These are phyloP conservation scores for Pseudocercospora musae DNA, from an alignment of 2,329 filamentous ascomycete genomes.

Conservation along the genomic window DNA sequence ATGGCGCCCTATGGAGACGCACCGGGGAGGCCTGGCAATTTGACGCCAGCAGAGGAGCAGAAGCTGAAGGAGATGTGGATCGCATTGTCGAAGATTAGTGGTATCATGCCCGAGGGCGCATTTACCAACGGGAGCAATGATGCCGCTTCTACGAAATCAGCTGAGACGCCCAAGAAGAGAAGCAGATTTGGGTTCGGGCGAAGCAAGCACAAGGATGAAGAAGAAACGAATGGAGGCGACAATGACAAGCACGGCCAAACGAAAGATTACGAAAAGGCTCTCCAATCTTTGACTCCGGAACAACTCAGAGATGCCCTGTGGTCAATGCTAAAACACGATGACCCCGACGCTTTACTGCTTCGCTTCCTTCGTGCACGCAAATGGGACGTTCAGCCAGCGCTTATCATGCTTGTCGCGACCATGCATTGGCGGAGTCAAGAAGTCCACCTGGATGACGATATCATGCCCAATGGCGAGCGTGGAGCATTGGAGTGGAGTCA, in stretches of 20 bases:
- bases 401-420: conserved; percentile 91
- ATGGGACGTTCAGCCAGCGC: conserved; percentile 90
- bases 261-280: conserved; percentile 78
- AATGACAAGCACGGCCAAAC: conserved; percentile 91
- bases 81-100: conserved; percentile 71
- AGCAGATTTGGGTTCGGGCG: conserved; percentile 69
- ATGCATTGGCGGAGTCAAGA: conserved; percentile 86
- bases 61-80: conserved; percentile 88
- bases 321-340: conserved; percentile 92
- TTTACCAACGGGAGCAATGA: conserved; percentile 27
- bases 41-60: conserved; percentile 83
- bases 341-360: conserved; percentile 80
- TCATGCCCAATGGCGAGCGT: conserved; percentile 74
- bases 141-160: conserved; percentile 17
- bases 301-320: conserved; percentile 78
- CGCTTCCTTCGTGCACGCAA: conserved; percentile 86
- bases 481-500: conserved; percentile 60
- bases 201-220: conserved; percentile 61
- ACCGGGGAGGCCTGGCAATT: conserved; percentile 75
- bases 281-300: conserved; percentile 74
- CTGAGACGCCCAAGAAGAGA: conserved; percentile 48
- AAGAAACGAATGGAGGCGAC: conserved; percentile 48
- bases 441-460: conserved; percentile 83
- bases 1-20: conserved; percentile 37
- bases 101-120: conserved; percentile 44